Evolutionary conservation across 2,329 filamentous ascomycete genomes (phyloP).

Genomic region (Neurospora sp.): DNA sequence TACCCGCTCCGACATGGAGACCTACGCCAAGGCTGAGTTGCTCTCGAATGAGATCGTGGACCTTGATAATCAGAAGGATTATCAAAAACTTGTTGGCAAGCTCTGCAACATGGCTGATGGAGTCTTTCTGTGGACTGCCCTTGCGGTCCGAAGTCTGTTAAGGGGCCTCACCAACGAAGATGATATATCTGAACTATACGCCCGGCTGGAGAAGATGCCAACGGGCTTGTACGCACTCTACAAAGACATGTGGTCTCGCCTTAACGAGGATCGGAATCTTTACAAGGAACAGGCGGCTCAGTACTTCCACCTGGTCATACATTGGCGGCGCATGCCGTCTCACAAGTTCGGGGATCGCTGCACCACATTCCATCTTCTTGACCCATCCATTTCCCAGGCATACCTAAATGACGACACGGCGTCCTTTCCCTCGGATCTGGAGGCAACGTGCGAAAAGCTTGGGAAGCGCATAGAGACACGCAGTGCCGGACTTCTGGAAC

Average conservation of each 20-base stretch:
- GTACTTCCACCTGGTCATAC: constrained; percentile 1
- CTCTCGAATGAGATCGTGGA: neutral
- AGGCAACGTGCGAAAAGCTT: neutral
- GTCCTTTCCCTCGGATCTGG: neutral
- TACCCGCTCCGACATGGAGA: constrained; percentile 6
- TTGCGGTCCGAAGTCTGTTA: constrained; percentile 1
- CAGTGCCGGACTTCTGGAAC: constrained; percentile 5
- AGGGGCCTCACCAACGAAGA: constrained; percentile 5
- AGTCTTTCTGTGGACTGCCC: constrained; percentile 7
- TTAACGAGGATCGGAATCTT: constrained; percentile 3
- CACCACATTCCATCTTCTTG: neutral
- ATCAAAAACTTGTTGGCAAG: neutral
- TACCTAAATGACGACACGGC: neutral
- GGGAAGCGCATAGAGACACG: constrained; percentile 2
- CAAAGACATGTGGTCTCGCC: constrained; percentile 7
- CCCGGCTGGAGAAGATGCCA: constrained; percentile 3
- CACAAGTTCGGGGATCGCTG: rapidly evolving
- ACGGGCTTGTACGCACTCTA: constrained; percentile 1
- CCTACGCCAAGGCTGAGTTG: constrained; percentile 3
- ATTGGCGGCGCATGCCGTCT: neutral
- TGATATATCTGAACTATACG: neutral
- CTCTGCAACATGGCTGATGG: constrained; percentile 6
- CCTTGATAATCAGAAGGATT: neutral
- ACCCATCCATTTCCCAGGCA: neutral
- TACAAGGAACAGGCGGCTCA: constrained; percentile 5